Base-by-base conservation (phyloP, 169 alveolate species). In the Hammondia hammondi region DNA sequence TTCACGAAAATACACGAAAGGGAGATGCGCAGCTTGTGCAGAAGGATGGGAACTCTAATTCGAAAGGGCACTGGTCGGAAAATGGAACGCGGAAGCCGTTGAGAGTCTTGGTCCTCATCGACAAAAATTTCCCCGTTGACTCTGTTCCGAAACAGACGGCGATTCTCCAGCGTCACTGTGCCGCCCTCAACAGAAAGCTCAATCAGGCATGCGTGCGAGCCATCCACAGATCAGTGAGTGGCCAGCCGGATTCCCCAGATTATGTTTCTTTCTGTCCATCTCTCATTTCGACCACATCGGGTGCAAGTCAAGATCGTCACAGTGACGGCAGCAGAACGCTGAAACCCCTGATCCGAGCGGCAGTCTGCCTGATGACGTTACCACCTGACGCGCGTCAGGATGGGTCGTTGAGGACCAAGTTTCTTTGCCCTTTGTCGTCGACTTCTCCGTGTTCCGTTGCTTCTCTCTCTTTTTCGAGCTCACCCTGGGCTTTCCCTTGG, bases 281-380 rank as follows among this genome's bases (percentile, higher is more conserved):
- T 29, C 4, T 7, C 77, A 67, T 52, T 52, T 52, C 61, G 61
- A 52, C 61, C 10, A 4, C 61, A 52, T 52, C 61, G 10, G 61
- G 1, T 3, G 1, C 61, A 52, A 52, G 61, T 52, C 61, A 52
- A 14, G 10, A 7, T 52, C 61, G 19, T 52, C 61, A 52, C 61
- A 52, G 19, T 10, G 61, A 52, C 61, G 61, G 61, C 61, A 52
- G 61, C 10, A 14, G 5, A 14, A 52, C 61, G 61, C 10, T 67
- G 77, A 17, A 27, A 27, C 27, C 77, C 21, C 9, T n/a, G 5
- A 37, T 73, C 52, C 24, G 48, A 32, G 85, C 43, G 24, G 85
- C 85, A n/a, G 85, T 73, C 29, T 73, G 85, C 32, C 85, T 73
- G 46, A n/a, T 73, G 85, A 73, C 85, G 85, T 32, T 73, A 32